A percentile compares a stretch with the other conserved stretches of the same genome.
Conservation (phyloP, 352 stramenopile species). For the Blastocystis sp. region DNA sequence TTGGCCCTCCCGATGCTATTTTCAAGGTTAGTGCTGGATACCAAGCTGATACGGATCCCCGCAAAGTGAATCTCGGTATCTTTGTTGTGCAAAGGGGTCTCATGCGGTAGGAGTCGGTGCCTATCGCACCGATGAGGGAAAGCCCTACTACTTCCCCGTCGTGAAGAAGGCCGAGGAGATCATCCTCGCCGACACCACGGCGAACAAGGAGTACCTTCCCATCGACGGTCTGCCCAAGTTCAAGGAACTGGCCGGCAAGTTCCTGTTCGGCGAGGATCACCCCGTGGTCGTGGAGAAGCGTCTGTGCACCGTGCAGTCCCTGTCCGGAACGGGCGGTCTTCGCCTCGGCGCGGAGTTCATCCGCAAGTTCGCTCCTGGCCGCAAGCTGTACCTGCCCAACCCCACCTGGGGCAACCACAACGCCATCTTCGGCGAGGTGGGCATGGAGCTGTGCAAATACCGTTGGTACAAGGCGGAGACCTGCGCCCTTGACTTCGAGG, state of each 20-base stretch:
- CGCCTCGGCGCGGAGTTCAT: constrained; percentile 85
- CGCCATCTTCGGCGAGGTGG: constrained; percentile 76
- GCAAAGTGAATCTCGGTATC: constrained; percentile 80
- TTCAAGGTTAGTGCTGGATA: constrained; percentile 77
- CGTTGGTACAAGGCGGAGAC: constrained; percentile 72
- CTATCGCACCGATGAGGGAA: constrained; percentile 83
- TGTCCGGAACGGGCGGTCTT: constrained; percentile 85
- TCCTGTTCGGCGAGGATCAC: constrained; percentile 83
- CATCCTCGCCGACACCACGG: constrained; percentile 77
- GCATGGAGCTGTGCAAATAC: constrained; percentile 72
- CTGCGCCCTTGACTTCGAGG: constrained; percentile 79
- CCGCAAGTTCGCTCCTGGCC: constrained; percentile 77
- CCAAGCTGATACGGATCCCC: constrained; percentile 80
- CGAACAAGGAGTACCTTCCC: constrained; percentile 71
- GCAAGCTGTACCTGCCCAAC: constrained; percentile 85
- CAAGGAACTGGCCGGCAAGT: constrained; percentile 81
- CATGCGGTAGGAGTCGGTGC: constrained; percentile 75
- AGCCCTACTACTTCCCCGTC: constrained; percentile 83
- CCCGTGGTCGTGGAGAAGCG: constrained; percentile 79
- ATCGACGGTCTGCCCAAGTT: constrained; percentile 77
- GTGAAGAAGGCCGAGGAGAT: constrained; percentile 82
- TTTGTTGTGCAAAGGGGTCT: not conserved
- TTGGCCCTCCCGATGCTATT: constrained; percentile 83
- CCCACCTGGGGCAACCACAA: constrained; percentile 90
- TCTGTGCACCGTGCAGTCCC: constrained; percentile 83